Evolutionary conservation across 345 rosid genomes (phyloP).

Genomic region (Syzygium jambos): DNA sequence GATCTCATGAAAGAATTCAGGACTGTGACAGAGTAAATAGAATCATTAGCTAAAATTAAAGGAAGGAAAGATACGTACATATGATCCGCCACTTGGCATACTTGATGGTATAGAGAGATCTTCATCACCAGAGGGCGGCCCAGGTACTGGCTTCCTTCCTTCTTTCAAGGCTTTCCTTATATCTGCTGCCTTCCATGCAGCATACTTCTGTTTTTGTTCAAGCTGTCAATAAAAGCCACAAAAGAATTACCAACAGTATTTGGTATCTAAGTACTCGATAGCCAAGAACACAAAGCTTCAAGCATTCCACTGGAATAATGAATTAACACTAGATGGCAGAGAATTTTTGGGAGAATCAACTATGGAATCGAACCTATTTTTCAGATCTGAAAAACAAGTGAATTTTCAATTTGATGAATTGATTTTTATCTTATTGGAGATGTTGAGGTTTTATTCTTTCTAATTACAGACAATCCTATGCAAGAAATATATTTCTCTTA

Average conservation of each 20-base stretch:
- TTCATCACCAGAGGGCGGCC: slow-evolving; percentile 69
- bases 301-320: neutral
- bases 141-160: slow-evolving; percentile 87
- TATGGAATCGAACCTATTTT: neutral
- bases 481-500: neutral
- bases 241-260: neutral
- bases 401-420: neutral
- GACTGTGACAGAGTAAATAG: neutral
- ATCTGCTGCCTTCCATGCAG: slow-evolving; percentile 93
- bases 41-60: neutral
- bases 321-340: neutral
- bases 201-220: slow-evolving; percentile 96
- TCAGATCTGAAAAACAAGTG: neutral
- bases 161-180: slow-evolving; percentile 93
- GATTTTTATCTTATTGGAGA: neutral
- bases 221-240: slow-evolving; percentile 22
- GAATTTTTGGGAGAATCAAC: neutral
- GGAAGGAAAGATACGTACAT: slow-evolving; percentile 23
- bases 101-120: slow-evolving; percentile 44
- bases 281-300: neutral
- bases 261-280: neutral
- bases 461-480: neutral
- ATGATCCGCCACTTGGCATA: slow-evolving; percentile 23
- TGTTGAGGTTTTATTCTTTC: neutral
- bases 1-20: neutral